Evolutionary conservation across 2,329 filamentous ascomycete species (phyloP).

Genomic region (Colletotrichum chrysophilum): DNA sequence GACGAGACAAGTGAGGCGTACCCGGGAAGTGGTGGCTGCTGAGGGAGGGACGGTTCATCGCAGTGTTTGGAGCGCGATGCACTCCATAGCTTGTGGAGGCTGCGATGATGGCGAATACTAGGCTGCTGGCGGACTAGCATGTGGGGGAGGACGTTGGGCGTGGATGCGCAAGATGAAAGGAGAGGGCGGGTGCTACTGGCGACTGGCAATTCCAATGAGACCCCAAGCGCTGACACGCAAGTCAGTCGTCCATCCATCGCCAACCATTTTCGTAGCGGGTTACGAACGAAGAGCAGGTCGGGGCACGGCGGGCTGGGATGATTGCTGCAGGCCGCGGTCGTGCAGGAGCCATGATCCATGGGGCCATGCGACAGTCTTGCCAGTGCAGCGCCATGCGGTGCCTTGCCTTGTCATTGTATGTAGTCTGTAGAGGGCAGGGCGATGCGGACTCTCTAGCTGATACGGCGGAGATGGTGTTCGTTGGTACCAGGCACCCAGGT

Average conservation of each 20-base stretch:
- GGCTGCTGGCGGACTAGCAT: neutral
- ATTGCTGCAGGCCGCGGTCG: neutral
- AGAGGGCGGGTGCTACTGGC: neutral
- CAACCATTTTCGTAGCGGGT: neutral
- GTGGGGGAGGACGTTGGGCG: neutral
- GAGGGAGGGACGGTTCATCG: neutral
- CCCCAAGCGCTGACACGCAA: neutral
- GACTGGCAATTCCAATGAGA: neutral
- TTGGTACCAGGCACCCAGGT: neutral
- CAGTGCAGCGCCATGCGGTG: neutral
- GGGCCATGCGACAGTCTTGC: constrained; percentile 3
- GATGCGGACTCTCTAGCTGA: neutral
- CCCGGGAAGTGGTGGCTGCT: neutral
- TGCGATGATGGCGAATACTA: neutral
- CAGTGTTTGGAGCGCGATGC: neutral
- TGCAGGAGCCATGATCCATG: constrained; percentile 14
- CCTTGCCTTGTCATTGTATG: neutral
- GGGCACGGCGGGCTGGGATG: neutral
- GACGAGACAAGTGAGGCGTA: neutral
- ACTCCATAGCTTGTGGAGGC: neutral
- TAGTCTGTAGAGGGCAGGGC: neutral
- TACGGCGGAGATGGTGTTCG: neutral
- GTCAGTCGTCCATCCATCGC: neutral
- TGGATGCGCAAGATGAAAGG: neutral
- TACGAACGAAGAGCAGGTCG: constrained; percentile 5